Evolutionary conservation across 2,329 filamentous ascomycete genomes (phyloP).

Genomic region (Zasmidium citrigriseum): DNA sequence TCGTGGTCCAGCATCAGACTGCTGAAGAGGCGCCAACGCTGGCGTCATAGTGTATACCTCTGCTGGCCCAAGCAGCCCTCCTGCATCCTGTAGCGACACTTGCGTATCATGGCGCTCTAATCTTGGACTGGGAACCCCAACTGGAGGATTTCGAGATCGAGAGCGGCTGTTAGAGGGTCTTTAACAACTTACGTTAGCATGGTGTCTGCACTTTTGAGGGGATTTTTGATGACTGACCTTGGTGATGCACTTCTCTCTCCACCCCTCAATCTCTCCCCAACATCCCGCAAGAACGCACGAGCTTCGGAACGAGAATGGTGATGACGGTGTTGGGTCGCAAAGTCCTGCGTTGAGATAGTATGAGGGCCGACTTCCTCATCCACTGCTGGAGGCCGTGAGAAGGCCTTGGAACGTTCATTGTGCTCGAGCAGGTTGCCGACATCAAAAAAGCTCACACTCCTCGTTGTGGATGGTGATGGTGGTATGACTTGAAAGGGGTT

Average conservation of each 20-base stretch:
- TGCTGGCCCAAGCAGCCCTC: conserved; percentile 27
- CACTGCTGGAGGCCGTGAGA: conserved; percentile 42
- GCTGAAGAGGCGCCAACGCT: background rate
- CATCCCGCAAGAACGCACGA: conserved; percentile 32
- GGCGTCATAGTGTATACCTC: background rate
- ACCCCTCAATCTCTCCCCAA: conserved; percentile 31
- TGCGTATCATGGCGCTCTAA: conserved; percentile 30
- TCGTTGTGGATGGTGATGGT: conserved; percentile 21
- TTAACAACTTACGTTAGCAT: conserved; percentile 1
- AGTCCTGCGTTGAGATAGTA: conserved; percentile 42
- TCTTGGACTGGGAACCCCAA: conserved; percentile 30
- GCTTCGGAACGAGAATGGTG: conserved; percentile 31
- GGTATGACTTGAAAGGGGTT: conserved; percentile 13
- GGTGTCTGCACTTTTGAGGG: too few relatives aligned
- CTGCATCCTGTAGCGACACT: conserved; percentile 34
- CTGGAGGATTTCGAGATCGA: conserved; percentile 19
- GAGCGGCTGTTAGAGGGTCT: background rate
- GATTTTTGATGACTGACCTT: background rate
- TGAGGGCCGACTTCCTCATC: conserved; percentile 60
- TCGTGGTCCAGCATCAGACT: background rate
- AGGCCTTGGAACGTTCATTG: conserved; percentile 37
- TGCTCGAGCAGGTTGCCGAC: conserved; percentile 73
- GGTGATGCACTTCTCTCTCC: conserved; percentile 7
- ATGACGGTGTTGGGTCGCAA: conserved; percentile 32
- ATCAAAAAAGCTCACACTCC: conserved; percentile 75